These are phyloP conservation scores for Plasmodium gaboni DNA, from an alignment of 169 alveolate species.

Conservation along the genomic window DNA sequence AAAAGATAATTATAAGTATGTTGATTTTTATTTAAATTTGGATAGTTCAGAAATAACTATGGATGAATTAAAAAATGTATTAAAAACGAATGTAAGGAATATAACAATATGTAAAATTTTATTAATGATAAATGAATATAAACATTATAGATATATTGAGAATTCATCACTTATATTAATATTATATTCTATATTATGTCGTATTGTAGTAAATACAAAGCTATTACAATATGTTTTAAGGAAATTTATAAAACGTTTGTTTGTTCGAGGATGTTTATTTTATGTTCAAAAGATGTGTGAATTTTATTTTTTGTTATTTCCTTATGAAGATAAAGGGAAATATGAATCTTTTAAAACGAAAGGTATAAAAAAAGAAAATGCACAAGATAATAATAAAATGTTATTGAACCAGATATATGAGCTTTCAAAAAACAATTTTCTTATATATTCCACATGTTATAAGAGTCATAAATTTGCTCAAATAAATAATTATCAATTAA, in stretches of 20 bases:
- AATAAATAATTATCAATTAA: constrained; percentile 32
- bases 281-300: constrained; percentile 31
- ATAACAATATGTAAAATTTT: constrained; percentile 49
- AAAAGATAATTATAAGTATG: constrained; percentile 1
- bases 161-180: constrained; percentile 42
- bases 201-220: constrained; percentile 7
- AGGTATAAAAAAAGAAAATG: neutral
- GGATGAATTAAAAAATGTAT: constrained; percentile 37
- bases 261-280: constrained; percentile 66
- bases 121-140: constrained; percentile 39
- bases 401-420: constrained; percentile 10
- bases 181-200: constrained; percentile 29
- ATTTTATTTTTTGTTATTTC: constrained; percentile 24
- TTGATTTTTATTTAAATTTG: constrained; percentile 30
- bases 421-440: constrained; percentile 44
- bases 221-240: constrained; percentile 4
- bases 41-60: constrained; percentile 12
- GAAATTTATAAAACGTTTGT: constrained; percentile 28
- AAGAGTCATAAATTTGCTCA: constrained; percentile 46
- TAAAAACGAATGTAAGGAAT: constrained; percentile 41
- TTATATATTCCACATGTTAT: constrained; percentile 29
- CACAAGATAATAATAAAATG: neutral
- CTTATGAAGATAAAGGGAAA: constrained; percentile 3
- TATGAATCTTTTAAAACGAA: no score
- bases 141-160: constrained; percentile 47